Evolutionary conservation across 495 filamentous ascomycete genomes (phyloP).

Genomic region (Talaromyces thailandensis): DNA sequence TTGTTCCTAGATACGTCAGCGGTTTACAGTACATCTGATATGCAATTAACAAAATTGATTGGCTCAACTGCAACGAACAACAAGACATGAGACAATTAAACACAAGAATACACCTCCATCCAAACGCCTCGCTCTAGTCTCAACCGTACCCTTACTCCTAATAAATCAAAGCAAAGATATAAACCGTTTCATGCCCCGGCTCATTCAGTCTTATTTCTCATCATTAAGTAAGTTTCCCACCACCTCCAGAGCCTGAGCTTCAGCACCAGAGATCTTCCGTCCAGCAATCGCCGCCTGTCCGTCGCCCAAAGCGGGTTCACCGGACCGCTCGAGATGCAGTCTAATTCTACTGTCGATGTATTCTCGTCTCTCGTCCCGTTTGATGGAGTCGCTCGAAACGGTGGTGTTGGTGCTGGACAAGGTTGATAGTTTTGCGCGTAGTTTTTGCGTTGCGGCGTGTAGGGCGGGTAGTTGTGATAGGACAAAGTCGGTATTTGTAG

Average conservation of each 20-base stretch:
- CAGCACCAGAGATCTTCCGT: conserved; percentile 31
- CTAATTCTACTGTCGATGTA: conserved; percentile 66
- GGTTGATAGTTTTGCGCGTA: conserved; percentile 52
- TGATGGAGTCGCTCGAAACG: conserved; percentile 21
- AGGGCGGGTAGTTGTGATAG: conserved; percentile 74
- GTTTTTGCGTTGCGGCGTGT: conserved; percentile 50
- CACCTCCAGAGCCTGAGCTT: conserved; percentile 37
- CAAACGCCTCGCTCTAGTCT: neutral
- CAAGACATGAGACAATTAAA: neutral
- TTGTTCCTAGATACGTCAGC: neutral
- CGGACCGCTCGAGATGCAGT: conserved; percentile 37
- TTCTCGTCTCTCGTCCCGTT: conserved; percentile 50
- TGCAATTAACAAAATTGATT: neutral
- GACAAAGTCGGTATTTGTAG: conserved; percentile 70
- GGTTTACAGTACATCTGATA: neutral
- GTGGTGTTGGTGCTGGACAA: conserved; percentile 23
- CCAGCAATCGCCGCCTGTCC: conserved; percentile 29
- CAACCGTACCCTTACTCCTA: neutral
- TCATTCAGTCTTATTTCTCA: neutral
- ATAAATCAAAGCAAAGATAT: neutral
- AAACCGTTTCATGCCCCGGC: neutral
- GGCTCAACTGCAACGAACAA: neutral
- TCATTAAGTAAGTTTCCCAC: conserved; percentile 30
- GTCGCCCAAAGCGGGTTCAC: conserved; percentile 31
- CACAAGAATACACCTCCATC: neutral